Conservation (phyloP, 345 rosid genomes). For the Eucalyptus rudis region DNA sequence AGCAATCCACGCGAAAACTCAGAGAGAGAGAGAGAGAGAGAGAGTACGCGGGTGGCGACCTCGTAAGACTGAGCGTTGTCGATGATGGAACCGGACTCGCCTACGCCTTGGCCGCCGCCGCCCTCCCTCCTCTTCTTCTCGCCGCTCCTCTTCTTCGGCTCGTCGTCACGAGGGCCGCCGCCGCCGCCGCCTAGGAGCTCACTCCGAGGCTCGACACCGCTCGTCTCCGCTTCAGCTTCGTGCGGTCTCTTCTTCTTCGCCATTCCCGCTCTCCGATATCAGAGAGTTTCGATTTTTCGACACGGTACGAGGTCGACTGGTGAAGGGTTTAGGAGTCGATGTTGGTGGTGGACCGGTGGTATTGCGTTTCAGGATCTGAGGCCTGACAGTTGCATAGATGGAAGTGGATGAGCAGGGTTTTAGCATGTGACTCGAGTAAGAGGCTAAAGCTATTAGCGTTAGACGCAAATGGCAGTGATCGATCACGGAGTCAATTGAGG, state of each 20-base stretch:
- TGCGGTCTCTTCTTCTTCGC: conserved; percentile 40
- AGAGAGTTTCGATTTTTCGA: too few species aligned
- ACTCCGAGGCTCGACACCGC: not conserved
- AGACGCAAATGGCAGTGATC: not conserved
- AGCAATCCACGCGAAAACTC: too few species aligned
- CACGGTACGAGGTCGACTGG: not conserved
- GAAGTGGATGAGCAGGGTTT: too few species aligned
- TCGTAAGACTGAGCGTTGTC: too few species aligned
- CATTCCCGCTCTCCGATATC: not conserved
- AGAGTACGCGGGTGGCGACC: too few species aligned
- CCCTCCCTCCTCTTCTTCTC: conserved; percentile 13
- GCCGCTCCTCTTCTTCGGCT: not conserved
- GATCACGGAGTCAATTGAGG: not conserved
- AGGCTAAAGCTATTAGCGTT: not conserved
- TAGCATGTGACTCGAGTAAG: too few species aligned
- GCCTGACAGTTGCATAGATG: too few species aligned
- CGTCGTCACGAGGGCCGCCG: not conserved
- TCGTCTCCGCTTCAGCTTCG: not conserved
- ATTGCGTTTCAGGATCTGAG: too few species aligned
- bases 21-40: too few species aligned
- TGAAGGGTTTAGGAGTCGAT: not conserved
- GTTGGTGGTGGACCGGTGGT: too few species aligned
- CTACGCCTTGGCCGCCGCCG: too few species aligned
- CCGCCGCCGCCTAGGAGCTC: not conserved
- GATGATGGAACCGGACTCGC: too few species aligned